Conservation (phyloP, 2,329 filamentous ascomycete species). For the Fusarium succisae region DNA sequence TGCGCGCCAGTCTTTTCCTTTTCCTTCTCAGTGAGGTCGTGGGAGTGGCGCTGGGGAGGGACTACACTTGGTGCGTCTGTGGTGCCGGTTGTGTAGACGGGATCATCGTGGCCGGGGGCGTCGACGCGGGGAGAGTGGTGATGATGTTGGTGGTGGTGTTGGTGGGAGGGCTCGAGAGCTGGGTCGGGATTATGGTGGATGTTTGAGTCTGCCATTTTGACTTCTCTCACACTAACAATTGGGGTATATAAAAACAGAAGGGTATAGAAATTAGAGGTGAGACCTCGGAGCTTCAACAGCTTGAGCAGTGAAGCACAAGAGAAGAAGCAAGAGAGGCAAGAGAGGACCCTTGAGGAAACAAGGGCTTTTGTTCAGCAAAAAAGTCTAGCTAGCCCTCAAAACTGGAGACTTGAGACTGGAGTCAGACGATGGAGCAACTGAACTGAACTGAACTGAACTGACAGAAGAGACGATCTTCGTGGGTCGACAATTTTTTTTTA, state of each 20-base stretch:
- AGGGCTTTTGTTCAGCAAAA: slow-evolving; percentile 8
- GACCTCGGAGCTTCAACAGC: slow-evolving; percentile 20
- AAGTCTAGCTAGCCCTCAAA: slow-evolving; percentile 9
- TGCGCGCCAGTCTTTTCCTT: slow-evolving; percentile 36
- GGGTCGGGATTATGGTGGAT: slow-evolving; percentile 37
- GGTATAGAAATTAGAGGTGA: neutral
- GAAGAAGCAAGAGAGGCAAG: neutral
- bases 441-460: neutral
- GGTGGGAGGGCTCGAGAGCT: slow-evolving; percentile 49
- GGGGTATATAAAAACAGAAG: neutral
- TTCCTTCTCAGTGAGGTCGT: neutral
- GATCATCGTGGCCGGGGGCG: slow-evolving; percentile 50
- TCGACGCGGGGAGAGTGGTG: slow-evolving; percentile 52
- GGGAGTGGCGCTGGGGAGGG: slow-evolving; percentile 41
- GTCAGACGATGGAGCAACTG: neutral
- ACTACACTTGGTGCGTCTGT: slow-evolving; percentile 49
- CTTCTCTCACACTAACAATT: neutral
- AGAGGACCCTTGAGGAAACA: neutral
- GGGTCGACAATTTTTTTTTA: slow-evolving; percentile 2
- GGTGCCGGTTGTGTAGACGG: slow-evolving; percentile 58
- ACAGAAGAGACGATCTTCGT: slow-evolving; percentile 19
- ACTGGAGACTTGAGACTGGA: neutral
- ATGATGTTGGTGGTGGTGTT: slow-evolving; percentile 56
- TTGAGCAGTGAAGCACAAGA: slow-evolving; percentile 27
- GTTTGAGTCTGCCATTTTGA: slow-evolving; percentile 27